Evolutionary conservation across 1,139 yeast species (phyloP).

Genomic region (Magnusiomyces tetraspermus): DNA sequence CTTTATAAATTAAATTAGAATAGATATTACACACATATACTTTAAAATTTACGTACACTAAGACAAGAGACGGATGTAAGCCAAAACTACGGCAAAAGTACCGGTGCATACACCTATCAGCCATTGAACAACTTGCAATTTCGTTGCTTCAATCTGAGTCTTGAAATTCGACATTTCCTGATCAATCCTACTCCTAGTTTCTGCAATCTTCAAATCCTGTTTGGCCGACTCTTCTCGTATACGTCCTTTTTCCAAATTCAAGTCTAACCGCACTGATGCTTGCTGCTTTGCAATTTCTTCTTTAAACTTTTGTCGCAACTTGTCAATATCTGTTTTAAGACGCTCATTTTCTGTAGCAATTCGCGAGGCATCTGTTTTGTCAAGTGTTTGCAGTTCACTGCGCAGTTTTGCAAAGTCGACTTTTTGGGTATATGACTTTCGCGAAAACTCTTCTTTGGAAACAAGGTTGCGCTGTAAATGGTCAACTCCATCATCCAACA

Average conservation of each 20-base stretch:
- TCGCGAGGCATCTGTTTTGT: slow-evolving; percentile 72
- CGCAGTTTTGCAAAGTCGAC: slow-evolving; percentile 92
- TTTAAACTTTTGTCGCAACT: slow-evolving; percentile 69
- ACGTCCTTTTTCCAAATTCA: slow-evolving; percentile 89
- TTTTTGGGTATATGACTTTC: slow-evolving; percentile 87
- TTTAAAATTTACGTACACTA: too few relatives aligned
- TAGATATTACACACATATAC: too few relatives aligned
- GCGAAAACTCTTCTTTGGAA: slow-evolving; percentile 68
- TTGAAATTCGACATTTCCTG: slow-evolving; percentile 92
- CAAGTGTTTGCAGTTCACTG: slow-evolving; percentile 83
- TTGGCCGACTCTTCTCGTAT: slow-evolving; percentile 88
- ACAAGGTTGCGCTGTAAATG: slow-evolving; percentile 70
- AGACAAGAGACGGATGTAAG: slow-evolving; percentile 77
- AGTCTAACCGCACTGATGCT: slow-evolving; percentile 82
- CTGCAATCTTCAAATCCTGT: slow-evolving; percentile 88
- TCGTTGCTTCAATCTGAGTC: slow-evolving; percentile 87
- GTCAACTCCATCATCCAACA: slow-evolving; percentile 73
- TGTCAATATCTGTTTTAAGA: slow-evolving; percentile 74
- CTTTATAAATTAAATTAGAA: too few relatives aligned
- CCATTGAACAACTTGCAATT: slow-evolving; percentile 97
- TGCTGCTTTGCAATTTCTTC: slow-evolving; percentile 89
- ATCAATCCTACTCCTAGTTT: slow-evolving; percentile 88
- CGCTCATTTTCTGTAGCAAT: slow-evolving; percentile 84
- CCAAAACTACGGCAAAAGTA: slow-evolving; percentile 86
- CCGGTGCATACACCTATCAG: slow-evolving; percentile 96